phyloP scores from a whole-genome alignment of 1,139 yeast species.

The Protomyces pachydermus region DNA sequence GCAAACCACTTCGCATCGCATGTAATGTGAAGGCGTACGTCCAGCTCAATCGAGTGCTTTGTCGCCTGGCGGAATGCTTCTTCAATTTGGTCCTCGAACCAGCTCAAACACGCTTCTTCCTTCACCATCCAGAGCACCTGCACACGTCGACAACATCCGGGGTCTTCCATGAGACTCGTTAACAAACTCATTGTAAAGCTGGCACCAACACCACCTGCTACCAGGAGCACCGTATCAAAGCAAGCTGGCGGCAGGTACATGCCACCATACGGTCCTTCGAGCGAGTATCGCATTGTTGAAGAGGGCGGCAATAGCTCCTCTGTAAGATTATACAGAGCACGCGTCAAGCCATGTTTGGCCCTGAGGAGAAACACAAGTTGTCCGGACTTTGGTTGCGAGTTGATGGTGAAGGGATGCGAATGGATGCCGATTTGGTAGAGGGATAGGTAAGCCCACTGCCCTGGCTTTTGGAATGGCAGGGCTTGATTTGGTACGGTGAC shows the following conservation, averaged over 20 bases:
- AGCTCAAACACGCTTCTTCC: constrained; percentile 14
- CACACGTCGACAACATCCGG: constrained; percentile 15
- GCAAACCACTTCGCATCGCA: neutral
- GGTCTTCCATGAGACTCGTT: constrained; percentile 16
- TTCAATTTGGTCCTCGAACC: constrained; percentile 12
- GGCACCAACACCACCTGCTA: constrained; percentile 33
- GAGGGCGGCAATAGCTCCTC: neutral
- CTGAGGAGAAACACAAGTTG: constrained; percentile 29
- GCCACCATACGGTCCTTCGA: constrained; percentile 35
- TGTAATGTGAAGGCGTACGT: constrained; percentile 4
- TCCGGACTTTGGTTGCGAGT: constrained; percentile 25
- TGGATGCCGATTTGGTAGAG: constrained; percentile 32
- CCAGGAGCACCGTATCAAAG: constrained; percentile 31
- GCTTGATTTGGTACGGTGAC: constrained; percentile 25
- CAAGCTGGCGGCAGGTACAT: constrained; percentile 20
- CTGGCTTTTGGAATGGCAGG: constrained; percentile 30
- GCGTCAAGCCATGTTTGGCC: constrained; percentile 32
- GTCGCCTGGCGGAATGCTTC: neutral
- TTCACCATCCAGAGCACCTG: constrained; percentile 32
- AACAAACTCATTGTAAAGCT: constrained; percentile 29
- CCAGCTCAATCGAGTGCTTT: neutral
- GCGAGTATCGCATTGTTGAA: constrained; percentile 29
- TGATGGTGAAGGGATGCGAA: constrained; percentile 34
- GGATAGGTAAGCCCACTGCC: constrained; percentile 33
- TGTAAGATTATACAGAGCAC: constrained; percentile 6